phyloP scores from a whole-genome alignment of 2,329 filamentous ascomycete genomes.

The Cryphonectria nitschkei region DNA sequence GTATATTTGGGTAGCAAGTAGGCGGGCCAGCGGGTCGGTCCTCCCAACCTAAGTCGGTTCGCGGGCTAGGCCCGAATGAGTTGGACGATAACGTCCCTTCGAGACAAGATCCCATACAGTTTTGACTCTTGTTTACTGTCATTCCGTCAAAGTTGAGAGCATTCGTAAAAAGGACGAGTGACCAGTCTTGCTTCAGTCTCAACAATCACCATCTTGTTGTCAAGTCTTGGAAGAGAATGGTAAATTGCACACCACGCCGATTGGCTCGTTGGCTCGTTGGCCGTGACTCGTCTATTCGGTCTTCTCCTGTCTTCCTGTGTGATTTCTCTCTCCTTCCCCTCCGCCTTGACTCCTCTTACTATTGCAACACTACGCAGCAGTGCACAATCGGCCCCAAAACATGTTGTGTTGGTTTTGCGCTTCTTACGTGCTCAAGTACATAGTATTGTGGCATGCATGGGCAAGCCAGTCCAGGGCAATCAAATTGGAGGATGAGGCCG shows the following conservation, averaged over 20 bases:
- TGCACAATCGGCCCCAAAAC: not conserved
- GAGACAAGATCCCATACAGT: not conserved
- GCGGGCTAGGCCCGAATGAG: not conserved
- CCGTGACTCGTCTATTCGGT: not conserved
- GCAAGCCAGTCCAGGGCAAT: too few species aligned
- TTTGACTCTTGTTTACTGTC: not conserved
- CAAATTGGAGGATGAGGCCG: not conserved
- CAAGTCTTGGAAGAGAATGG: not conserved
- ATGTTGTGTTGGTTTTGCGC: not conserved
- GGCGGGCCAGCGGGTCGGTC: not conserved
- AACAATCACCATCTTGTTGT: not conserved
- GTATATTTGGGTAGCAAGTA: not conserved
- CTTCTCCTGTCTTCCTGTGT: not conserved
- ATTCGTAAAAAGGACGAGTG: not conserved
- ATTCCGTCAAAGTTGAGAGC: not conserved
- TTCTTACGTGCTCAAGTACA: not conserved
- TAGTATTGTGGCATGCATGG: not conserved
- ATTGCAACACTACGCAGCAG: not conserved
- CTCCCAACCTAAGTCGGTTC: not conserved
- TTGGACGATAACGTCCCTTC: not conserved
- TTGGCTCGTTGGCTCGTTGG: not conserved
- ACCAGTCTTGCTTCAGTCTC: not conserved
- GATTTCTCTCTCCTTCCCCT: not conserved
- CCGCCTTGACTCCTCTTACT: not conserved
- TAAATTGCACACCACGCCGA: not conserved